Evolutionary conservation across 352 stramenopile species (phyloP), one percentile per base, ranked within the genome.

Genomic region (Pythium brachiatum): DNA sequence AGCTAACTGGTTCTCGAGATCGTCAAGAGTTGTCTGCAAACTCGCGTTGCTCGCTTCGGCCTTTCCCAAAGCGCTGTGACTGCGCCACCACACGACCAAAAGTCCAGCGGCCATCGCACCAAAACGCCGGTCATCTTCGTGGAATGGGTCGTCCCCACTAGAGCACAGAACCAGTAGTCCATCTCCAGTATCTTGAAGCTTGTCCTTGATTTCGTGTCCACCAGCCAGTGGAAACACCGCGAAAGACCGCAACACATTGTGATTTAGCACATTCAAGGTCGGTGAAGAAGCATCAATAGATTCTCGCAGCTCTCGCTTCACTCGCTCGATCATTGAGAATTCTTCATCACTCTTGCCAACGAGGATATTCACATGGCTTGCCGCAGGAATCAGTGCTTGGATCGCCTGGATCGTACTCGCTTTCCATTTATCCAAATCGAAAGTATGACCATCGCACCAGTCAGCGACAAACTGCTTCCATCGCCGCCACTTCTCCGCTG

Each of bases 211-310:
- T 21, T 2, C 2, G 6, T 21, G 36, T 5, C 8, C 13, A 16
- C 16, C 18, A 8, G 44, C 34, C 6, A 64, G 25, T 21, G 48
- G 26, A 25, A 53, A 41, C 18, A 20, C 25, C 16, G 23, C 26
- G 1, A 57, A 12, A 3, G 48, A 52, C 15, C 20, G 27, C 38
- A 63, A 16, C 3, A 63, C 4, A 2, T 20, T 18, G 9, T 63
- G 46, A 34, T 63, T 54, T 12, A 32, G 9, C 11, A 63, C 32
- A 21, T 57, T 63, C 9, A 63, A 34, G 5, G 57, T 32, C 9
- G 46, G 21, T 27, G 57, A 50, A 4, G 4, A 6, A 1, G 18
- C 26, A 3, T 26, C 26, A 1, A 25, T 21, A 12, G 39, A 41
- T 7, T 38, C 26, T 16, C 51, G 3, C 1, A 60, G 39, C 54